Base-by-base conservation (phyloP, 163 green algal species). In the Scenedesmus sp. region DNA sequence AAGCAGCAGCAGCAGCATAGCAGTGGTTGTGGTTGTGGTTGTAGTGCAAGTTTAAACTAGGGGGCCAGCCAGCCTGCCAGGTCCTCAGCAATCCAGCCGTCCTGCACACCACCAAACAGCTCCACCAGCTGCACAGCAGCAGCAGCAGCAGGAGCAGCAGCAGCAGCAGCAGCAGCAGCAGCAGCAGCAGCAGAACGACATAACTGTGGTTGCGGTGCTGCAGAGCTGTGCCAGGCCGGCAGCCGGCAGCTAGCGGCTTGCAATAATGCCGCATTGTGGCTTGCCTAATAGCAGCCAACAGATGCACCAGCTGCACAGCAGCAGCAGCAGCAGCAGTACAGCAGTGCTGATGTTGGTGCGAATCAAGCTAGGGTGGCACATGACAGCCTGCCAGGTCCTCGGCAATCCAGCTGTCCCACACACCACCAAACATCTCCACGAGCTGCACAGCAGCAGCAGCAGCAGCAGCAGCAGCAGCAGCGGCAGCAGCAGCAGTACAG, bases 51-150 rank as follows among this genome's bases (percentile, higher is more conserved):
- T 64, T 13, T 64, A 13, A 64, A 64, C 59, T 9, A 64, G 70
- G 97, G 95, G n/a, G 94, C 96, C 73, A 99, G 95, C 98, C 98
- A 99, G 86, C 95, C 96, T 1, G 96, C 64, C 15, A 99, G 92
- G 94, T 99, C 98, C 5, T 90, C 64, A 0, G 93, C 89, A 59
- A 99, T 99, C 98, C 98, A 99, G 0, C 96, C 95, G 93, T 99
- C 98, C 0, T 98, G 94, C 34, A 97, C 97, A n/a, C 9, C 59
- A 20, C 97, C 98, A 96, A 99, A 99, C 55, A 98, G 92, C 13
- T 97, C 82, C n/a, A 99, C 96, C 89, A 99, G 92, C 95, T 98
- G 95, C 86, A 79, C 26, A 26, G 76, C 34, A 84, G 76, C 76
- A 84, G 74, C 76, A 54, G 76, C 26, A 70, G 7, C 62, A 84